phyloP scores from a whole-genome alignment of 768 basidiomycete species.

The Rhodosporidiobolus odoratus region DNA sequence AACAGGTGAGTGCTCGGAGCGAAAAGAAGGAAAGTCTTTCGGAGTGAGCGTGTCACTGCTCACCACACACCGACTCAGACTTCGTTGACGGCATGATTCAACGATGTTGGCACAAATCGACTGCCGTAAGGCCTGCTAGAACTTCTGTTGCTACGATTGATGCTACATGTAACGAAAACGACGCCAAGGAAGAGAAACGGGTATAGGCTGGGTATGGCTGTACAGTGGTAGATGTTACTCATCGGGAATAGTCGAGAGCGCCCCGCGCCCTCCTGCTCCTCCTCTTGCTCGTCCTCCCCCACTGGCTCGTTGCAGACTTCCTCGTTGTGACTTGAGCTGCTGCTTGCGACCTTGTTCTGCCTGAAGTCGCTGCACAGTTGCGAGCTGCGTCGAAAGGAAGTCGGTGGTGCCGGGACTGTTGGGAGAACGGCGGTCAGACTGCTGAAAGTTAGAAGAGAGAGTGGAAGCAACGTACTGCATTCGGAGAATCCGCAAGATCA shows the following conservation, averaged over 20 bases:
- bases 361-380: constrained; percentile 74
- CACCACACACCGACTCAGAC: too few species aligned
- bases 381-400: constrained; percentile 79
- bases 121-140: too few species aligned
- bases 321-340: constrained; percentile 17
- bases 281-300: not conserved
- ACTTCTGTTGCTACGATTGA: too few species aligned
- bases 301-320: constrained; percentile 23
- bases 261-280: not conserved
- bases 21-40: too few species aligned
- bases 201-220: not conserved
- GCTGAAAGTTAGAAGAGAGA: not conserved
- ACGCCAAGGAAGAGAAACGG: too few species aligned
- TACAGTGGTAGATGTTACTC: constrained; percentile 4
- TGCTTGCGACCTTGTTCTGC: constrained; percentile 55
- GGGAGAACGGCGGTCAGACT: not conserved
- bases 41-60: too few species aligned
- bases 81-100: too few species aligned
- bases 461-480: constrained; percentile 53
- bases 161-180: too few species aligned
- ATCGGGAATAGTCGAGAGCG: constrained; percentile 18
- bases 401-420: constrained; percentile 70
- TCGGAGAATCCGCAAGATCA: constrained; percentile 85
- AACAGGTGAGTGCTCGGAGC: too few species aligned
- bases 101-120: too few species aligned